Evolutionary conservation across 129 eudicot genomes (phyloP).

Genomic region (Escallonia herrerae): DNA sequence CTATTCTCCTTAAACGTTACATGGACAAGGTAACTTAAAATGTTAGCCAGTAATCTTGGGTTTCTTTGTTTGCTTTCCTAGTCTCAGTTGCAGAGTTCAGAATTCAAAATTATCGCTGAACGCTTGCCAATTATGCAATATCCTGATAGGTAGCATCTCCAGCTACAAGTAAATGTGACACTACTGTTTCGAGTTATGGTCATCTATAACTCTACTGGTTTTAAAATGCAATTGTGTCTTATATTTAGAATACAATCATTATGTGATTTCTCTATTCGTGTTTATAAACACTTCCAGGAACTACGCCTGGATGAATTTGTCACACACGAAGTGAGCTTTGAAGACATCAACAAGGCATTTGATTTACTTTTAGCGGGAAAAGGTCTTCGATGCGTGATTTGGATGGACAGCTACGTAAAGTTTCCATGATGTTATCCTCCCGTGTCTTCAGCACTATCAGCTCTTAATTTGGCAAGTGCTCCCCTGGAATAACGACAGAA

Average conservation of each 20-base stretch:
- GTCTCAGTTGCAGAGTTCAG: background rate
- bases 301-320: conserved; percentile 44
- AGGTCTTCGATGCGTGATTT: conserved; percentile 47
- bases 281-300: conserved; percentile 20
- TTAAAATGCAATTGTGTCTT: background rate
- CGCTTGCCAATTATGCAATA: too few species aligned
- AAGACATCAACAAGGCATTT: conserved; percentile 48
- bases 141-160: too few species aligned
- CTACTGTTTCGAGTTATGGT: background rate
- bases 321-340: conserved; percentile 41
- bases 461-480: background rate
- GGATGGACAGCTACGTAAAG: conserved; percentile 44
- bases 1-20: conserved; percentile 50
- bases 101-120: too few species aligned
- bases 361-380: conserved; percentile 38
- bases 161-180: too few species aligned
- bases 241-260: background rate
- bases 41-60: background rate
- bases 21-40: conserved; percentile 35
- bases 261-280: background rate
- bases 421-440: background rate
- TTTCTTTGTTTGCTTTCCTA: background rate
- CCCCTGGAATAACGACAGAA: too few species aligned
- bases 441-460: background rate
- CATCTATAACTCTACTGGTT: background rate